Evolutionary conservation across 164 flowering plant genomes (phyloP), one percentile per base, ranked within the genome.

Genomic region (Warburgia ugandensis): DNA sequence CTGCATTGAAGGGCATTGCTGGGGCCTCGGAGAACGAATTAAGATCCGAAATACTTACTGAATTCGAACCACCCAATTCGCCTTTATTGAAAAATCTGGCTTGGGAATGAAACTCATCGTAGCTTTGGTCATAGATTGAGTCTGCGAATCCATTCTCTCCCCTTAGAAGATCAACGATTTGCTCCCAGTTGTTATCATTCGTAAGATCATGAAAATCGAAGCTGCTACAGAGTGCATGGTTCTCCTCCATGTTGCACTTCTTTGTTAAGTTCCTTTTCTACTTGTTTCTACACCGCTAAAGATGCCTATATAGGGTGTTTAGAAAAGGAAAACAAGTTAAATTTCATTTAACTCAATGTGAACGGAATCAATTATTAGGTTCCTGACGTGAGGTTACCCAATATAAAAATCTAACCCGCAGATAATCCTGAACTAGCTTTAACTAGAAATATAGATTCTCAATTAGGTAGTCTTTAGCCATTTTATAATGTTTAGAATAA

Each of bases 81-180:
- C 55, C 60, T 29, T 38, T 42, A 14, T 66, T 70, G 19, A 22
- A 50, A 11, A 65, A 46, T 41, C 58, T 56, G 10, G 50, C 63
- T 7, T 22, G 49, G 55, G 45, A 42, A 22, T 63, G 31, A 19
- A 59, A 47, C 13, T 68, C 63, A 44, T 8, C 17, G 12, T 23
- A n/a, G 42, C 13, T 22, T 39, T 51, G 55, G 28, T 42, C 63
- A 26, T 31, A 44, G 14, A 25, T 37, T 2, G 30, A 6, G 2
- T 55, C 66, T 6, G 31, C 56, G 26, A 25, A 23, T 13, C 22
- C 5, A n/a, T 20, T 58, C 28, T 77, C 83, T 20, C 68, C 89
- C 22, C 75, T 56, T 26, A 79, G 52, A 20, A 70, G 54, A 44
- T 68, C 68, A 19, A 76, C 45, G 52, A 72, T 71, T 31, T 76